Conservation (phyloP, 768 basidiomycete genomes). For the Boletellus ananiceps region DNA sequence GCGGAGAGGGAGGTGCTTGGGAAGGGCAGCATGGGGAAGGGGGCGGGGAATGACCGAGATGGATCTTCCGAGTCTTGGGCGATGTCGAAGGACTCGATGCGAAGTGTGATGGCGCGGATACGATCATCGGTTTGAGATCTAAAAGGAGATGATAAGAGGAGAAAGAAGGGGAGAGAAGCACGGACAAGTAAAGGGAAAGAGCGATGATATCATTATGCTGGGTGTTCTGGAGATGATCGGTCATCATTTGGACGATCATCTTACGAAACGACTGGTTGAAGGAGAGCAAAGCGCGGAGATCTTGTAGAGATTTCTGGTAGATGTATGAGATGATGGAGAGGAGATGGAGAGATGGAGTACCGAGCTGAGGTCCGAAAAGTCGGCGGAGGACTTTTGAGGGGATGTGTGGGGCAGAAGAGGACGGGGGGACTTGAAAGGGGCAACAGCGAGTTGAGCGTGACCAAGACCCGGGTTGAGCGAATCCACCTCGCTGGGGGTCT, state of each 20-base stretch:
- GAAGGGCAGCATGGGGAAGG: conserved; percentile 1
- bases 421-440: conserved; percentile 21
- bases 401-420: neutral
- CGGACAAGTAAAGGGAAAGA: conserved; percentile 41
- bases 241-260: conserved; percentile 22
- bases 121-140: conserved; percentile 38
- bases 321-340: neutral
- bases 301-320: conserved; percentile 25
- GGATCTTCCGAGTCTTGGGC: neutral
- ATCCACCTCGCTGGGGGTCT: conserved; percentile 21
- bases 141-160: neutral
- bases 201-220: conserved; percentile 34
- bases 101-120: conserved; percentile 35
- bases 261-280: conserved; percentile 14
- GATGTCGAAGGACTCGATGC: conserved; percentile 23
- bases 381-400: conserved; percentile 3
- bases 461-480: conserved; percentile 17
- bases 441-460: neutral
- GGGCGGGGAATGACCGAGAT: neutral
- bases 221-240: conserved; percentile 20
- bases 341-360: neutral
- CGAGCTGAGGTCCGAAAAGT: conserved; percentile 18
- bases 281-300: conserved; percentile 25
- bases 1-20: neutral
- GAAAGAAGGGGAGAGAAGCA: neutral